These are phyloP conservation scores for Boletus speciosus DNA, from an alignment of 768 basidiomycete species.

Conservation along the genomic window DNA sequence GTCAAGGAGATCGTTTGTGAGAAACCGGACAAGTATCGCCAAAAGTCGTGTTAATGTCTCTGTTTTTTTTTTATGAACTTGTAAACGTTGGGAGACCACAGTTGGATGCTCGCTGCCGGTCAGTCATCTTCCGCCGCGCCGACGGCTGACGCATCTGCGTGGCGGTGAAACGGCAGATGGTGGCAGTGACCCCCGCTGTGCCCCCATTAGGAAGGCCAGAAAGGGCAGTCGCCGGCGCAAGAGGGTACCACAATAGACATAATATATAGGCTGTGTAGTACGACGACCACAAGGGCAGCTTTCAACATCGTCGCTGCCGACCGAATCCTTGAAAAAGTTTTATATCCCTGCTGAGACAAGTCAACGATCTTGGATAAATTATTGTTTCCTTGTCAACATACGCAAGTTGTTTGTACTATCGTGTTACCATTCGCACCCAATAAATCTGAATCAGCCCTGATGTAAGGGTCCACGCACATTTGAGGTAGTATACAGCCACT, in stretches of 20 bases:
- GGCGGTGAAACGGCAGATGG: no score
- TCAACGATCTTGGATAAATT: constrained; percentile 12
- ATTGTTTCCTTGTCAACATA: constrained; percentile 14
- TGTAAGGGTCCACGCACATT: background rate
- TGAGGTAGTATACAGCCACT: no score
- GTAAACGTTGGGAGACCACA: background rate
- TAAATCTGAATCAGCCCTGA: background rate
- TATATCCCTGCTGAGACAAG: background rate
- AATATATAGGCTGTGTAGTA: no score
- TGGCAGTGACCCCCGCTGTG: no score
- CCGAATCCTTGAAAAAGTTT: background rate
- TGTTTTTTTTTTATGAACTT: background rate
- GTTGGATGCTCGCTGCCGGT: constrained; percentile 10
- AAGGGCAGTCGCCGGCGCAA: background rate
- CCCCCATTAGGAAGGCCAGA: background rate
- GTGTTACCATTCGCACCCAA: no score
- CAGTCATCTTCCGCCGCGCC: constrained; percentile 1
- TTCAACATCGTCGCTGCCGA: no score
- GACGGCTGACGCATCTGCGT: constrained; percentile 19
- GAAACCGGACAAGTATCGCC: background rate
- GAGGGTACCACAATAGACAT: no score
- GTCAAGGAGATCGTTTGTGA: constrained; percentile 32
- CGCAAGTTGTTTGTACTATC: background rate
- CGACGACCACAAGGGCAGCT: no score
- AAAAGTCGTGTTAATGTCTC: background rate